Conservation (phyloP, 2,329 filamentous ascomycete genomes). For the Ophiocordyceps robertsii region DNA sequence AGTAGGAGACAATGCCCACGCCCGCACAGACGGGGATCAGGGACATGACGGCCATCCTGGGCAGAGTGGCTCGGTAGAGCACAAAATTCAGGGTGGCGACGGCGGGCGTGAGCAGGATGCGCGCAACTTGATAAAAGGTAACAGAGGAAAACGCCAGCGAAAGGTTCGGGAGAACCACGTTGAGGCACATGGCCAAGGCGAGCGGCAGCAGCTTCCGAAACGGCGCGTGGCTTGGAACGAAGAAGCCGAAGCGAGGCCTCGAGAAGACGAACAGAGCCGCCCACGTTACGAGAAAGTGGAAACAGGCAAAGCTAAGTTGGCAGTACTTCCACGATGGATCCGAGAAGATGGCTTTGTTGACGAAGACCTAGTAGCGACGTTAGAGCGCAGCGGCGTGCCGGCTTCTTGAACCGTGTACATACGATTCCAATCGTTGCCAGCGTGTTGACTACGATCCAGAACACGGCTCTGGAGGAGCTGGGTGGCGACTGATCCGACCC, state of each 20-base stretch:
- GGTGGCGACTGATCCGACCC: background rate
- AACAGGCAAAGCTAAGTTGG: slow-evolving; percentile 53
- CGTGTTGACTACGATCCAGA: slow-evolving; percentile 50
- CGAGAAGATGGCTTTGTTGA: slow-evolving; percentile 57
- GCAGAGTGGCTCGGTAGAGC: slow-evolving; percentile 43
- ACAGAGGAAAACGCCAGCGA: slow-evolving; percentile 55
- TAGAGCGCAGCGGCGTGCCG: slow-evolving; percentile 2
- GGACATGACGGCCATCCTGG: slow-evolving; percentile 36
- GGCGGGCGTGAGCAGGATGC: slow-evolving; percentile 52
- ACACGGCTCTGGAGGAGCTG: slow-evolving; percentile 1
- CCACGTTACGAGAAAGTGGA: slow-evolving; percentile 56
- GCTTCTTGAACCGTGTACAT: slow-evolving; percentile 9
- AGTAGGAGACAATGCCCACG: slow-evolving; percentile 54
- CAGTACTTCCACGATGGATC: slow-evolving; percentile 47
- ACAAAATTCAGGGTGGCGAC: slow-evolving; percentile 53
- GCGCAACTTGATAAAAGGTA: slow-evolving; percentile 57
- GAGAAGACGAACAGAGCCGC: slow-evolving; percentile 49
- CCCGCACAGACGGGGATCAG: slow-evolving; percentile 49
- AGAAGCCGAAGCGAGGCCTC: slow-evolving; percentile 42
- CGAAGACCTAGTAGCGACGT: slow-evolving; percentile 40
- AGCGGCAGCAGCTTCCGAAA: slow-evolving; percentile 47
- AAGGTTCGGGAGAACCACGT: slow-evolving; percentile 56
- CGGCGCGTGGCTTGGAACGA: slow-evolving; percentile 41
- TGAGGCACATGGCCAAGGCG: slow-evolving; percentile 53
- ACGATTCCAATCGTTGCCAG: slow-evolving; percentile 51